Percentiles rank a stretch among this genome's conserved stretches.
phyloP scores from a whole-genome alignment of 495 filamentous ascomycete genomes.

The Xylaria longipes region DNA sequence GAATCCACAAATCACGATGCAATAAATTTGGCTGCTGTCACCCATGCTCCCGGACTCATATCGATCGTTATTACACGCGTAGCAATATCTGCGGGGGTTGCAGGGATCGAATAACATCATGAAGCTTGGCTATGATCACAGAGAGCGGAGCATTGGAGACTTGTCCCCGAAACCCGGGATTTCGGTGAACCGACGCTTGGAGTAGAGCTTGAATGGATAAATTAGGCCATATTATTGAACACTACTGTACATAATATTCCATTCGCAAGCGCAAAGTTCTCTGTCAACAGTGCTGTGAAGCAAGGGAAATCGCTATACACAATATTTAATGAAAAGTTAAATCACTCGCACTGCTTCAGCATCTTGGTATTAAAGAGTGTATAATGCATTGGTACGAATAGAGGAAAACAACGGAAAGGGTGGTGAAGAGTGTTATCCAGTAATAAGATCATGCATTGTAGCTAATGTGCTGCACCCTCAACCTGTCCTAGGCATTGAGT shows the following conservation, averaged over 20 bases:
- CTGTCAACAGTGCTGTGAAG: not conserved
- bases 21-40: not conserved
- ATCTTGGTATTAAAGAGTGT: not conserved
- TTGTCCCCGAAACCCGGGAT: slow-evolving; percentile 3
- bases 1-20: slow-evolving; percentile 18
- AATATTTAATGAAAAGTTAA: not conserved
- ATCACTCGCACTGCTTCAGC: not conserved
- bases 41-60: not conserved
- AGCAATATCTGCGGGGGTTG: not conserved
- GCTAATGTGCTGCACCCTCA: not conserved
- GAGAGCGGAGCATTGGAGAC: not conserved
- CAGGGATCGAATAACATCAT: not conserved
- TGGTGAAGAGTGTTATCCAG: not conserved
- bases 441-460: not conserved
- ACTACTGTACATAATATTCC: not conserved
- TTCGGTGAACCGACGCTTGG: slow-evolving; percentile 3
- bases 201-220: not conserved
- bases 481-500: not conserved
- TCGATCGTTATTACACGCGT: not conserved
- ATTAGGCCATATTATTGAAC: not conserved
- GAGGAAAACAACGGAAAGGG: not conserved
- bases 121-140: slow-evolving; percentile 5
- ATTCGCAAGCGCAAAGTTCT: not conserved
- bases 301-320: not conserved
- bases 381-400: not conserved